Conservation (phyloP, 1,284 basidiomycete genomes). For the Ustilago cynodontis region DNA sequence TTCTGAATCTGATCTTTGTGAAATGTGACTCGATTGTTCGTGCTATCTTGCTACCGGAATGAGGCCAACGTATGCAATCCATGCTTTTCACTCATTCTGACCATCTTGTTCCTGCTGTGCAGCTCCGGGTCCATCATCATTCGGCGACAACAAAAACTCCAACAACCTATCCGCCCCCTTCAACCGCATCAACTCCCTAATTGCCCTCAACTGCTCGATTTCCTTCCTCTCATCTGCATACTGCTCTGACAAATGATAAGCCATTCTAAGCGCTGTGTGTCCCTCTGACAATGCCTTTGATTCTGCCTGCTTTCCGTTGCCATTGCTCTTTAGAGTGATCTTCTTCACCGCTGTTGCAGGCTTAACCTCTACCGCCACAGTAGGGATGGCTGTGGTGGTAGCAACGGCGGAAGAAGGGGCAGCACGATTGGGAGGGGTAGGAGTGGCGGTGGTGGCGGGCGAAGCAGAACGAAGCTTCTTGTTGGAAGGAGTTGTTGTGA, state of each 20-base stretch:
- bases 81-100: not conserved
- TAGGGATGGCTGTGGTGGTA: not conserved
- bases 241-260: constrained; percentile 35
- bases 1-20: too few relatives aligned
- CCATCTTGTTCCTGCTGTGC: not conserved
- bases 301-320: not conserved
- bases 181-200: constrained; percentile 49
- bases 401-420: not conserved
- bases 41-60: too few relatives aligned
- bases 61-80: too few relatives aligned
- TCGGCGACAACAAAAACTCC: constrained; percentile 47
- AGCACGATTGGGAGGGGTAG: constrained; percentile 3
- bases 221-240: constrained; percentile 38
- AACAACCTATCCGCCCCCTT: constrained; percentile 42
- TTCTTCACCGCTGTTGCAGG: constrained; percentile 8
- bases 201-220: constrained; percentile 57
- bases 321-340: constrained; percentile 25
- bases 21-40: not conserved
- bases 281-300: not conserved
- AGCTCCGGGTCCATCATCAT: constrained; percentile 3
- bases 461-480: constrained; percentile 36
- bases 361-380: constrained; percentile 9
- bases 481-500: constrained; percentile 21
- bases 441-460: not conserved
- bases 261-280: constrained; percentile 21